Base-by-base conservation (phyloP, 1,284 basidiomycete genomes). In the Leccinum fallax region DNA sequence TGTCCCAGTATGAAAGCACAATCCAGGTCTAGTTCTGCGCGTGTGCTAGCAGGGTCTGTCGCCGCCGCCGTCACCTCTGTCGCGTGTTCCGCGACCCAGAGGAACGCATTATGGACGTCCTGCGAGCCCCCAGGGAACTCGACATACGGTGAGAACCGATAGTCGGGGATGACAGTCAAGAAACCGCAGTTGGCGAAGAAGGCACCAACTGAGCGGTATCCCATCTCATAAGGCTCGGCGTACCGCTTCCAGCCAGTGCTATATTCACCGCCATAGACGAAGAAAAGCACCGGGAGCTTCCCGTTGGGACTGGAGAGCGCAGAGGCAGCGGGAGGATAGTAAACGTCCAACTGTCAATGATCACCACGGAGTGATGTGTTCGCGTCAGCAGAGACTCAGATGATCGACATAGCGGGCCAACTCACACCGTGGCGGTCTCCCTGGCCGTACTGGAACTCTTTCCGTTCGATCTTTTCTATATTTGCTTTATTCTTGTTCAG, bases 261-360 rank as follows among this genome's bases (percentile, higher is more conserved):
- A 68, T 86, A 87, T 2, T 86, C 86, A 5, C 87, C 87, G 1
- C 87, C 88, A 62, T 89, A 89, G 51, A 84, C 65, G 71, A 83
- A 88, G 0, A 62, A 88, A 74, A 19, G 82, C 19, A 46, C 43
- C 2, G 85, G 85, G 0, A 78, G 76, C 61, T 78, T 80, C 5
- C 69, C 74, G 4, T 59, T 55, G 8, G 64, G n/a, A 2, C 68
- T 73, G 8, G 68, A 60, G 1, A 68, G 63, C 13, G 64, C 61
- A 0, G 72, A 62, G 3, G 69, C 43, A 0, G 66, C 62, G 2
- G 77, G 63, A 0, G 87, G 87, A 67, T 85, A 86, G 68, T 87
- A 88, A 0, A 87, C 77, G 61, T 85, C 84, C n/a, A 85, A 75
- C 83, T 85, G 58, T 10, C 38, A 26, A n/a, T n/a, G 9, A n/a